These are phyloP conservation scores for Thymus quinquecostatus DNA, from an alignment of 257 asterid genomes.

Conservation along the genomic window DNA sequence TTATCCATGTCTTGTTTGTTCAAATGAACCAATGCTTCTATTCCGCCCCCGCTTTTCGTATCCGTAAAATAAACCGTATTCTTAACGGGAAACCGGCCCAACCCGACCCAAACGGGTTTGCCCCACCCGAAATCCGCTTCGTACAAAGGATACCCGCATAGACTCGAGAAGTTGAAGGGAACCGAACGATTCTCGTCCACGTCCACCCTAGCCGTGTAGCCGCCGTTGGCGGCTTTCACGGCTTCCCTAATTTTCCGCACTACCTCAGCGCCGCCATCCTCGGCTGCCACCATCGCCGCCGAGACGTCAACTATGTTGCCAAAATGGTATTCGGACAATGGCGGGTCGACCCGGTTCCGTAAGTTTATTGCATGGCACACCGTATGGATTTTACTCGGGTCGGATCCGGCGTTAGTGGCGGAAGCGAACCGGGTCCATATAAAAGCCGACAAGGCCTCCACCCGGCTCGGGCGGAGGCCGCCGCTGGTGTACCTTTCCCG, in stretches of 20 bases:
- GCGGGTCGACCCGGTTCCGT: conserved; percentile 38
- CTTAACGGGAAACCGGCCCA: conserved; percentile 36
- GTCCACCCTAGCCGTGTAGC: conserved; percentile 20
- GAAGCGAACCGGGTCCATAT: no score
- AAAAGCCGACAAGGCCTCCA: no score
- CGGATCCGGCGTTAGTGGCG: conserved; percentile 7
- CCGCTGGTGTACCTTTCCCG: no score
- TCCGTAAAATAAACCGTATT: conserved; percentile 46
- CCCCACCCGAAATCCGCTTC: conserved; percentile 66
- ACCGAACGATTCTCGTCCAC: neutral
- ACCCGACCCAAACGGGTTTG: conserved; percentile 49
- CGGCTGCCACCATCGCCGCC: conserved; percentile 24
- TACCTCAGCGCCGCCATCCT: conserved; percentile 25
- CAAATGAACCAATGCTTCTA: conserved; percentile 33
- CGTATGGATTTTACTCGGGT: conserved; percentile 28
- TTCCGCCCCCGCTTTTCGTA: conserved; percentile 40
- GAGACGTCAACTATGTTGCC: conserved; percentile 35
- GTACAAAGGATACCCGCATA: conserved; percentile 54
- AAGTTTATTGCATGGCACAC: conserved; percentile 43
- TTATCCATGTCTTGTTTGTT: no score
- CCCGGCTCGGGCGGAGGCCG: no score
- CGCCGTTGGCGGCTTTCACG: conserved; percentile 24
- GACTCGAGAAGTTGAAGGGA: conserved; percentile 44
- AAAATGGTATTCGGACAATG: conserved; percentile 34
- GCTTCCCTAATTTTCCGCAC: conserved; percentile 37